Conservation (phyloP, 1,139 yeast genomes). For the Pichia sp. region DNA sequence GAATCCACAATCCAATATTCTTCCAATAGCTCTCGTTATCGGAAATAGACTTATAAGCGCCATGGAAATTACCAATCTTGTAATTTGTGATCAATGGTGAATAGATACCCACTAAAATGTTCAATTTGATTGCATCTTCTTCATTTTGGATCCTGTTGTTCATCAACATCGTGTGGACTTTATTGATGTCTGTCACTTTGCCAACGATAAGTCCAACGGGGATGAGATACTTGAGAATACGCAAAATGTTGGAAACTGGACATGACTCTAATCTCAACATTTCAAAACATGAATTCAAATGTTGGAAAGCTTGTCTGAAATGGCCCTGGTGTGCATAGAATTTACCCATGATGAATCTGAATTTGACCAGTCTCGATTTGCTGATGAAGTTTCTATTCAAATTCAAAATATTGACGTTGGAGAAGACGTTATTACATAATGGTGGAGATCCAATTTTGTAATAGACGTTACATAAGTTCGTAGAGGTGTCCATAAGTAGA, state of each 20-base stretch:
- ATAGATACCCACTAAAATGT: constrained; percentile 2
- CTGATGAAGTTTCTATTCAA: constrained; percentile 46
- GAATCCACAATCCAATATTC: constrained; percentile 36
- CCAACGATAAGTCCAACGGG: constrained; percentile 60
- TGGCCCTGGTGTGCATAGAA: constrained; percentile 63
- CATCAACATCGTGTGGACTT: not conserved
- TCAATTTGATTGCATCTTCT: not conserved
- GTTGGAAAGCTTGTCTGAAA: constrained; percentile 52
- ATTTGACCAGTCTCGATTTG: constrained; percentile 56
- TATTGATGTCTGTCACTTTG: constrained; percentile 40
- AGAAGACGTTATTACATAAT: constrained; percentile 71
- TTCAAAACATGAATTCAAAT: constrained; percentile 61
- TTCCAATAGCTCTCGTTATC: constrained; percentile 39
- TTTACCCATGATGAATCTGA: constrained; percentile 65
- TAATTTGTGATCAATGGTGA: constrained; percentile 36
- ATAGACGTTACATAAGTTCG: constrained; percentile 59
- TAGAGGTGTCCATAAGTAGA: constrained; percentile 55
- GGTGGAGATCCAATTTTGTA: constrained; percentile 62
- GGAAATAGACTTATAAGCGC: constrained; percentile 35
- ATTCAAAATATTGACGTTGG: constrained; percentile 65
- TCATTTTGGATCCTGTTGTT: not conserved
- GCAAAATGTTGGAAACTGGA: constrained; percentile 38
- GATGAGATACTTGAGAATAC: constrained; percentile 50
- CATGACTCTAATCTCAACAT: constrained; percentile 32
- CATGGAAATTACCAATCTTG: constrained; percentile 41